A percentile compares a stretch with the other conserved stretches of the same genome.
Evolutionary conservation across 805 yeast species (phyloP).

Genomic region (Metschnikowia lunata): DNA sequence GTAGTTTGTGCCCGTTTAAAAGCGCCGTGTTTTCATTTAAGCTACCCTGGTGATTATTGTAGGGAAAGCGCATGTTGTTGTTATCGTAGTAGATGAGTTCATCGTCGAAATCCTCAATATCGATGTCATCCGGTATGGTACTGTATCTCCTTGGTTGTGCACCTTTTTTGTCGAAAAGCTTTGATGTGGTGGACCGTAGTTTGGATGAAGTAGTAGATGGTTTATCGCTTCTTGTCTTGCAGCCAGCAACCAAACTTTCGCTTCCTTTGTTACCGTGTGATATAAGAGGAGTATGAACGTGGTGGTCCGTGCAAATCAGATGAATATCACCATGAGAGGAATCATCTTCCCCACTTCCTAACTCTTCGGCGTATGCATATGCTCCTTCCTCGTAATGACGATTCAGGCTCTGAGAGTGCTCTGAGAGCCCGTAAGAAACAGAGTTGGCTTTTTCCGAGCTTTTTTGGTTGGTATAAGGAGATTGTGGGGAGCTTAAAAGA

Average conservation of each 20-base stretch:
- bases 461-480: constrained; percentile 5
- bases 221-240: constrained; percentile 23
- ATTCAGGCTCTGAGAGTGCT: constrained; percentile 17
- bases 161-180: constrained; percentile 68
- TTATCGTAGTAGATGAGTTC: constrained; percentile 46
- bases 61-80: constrained; percentile 34
- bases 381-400: constrained; percentile 26
- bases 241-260: constrained; percentile 1
- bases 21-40: constrained; percentile 32
- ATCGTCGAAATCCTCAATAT: constrained; percentile 51
- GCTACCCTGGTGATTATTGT: constrained; percentile 18
- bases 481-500: constrained; percentile 10
- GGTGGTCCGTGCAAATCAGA: constrained; percentile 11
- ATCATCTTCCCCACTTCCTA: constrained; percentile 24
- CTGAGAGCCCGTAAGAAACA: constrained; percentile 2
- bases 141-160: constrained; percentile 70
- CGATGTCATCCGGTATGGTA: constrained; percentile 61
- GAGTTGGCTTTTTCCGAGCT: neutral
- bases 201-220: constrained; percentile 36
- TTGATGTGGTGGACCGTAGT: constrained; percentile 65
- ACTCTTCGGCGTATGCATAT: constrained; percentile 26
- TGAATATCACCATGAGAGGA: constrained; percentile 28
- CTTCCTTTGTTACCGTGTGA: constrained; percentile 1
- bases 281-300: constrained; percentile 2
- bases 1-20: constrained; percentile 24